Evolutionary conservation across 345 rosid species (phyloP).

Genomic region (Bruguiera gymnorhiza): DNA sequence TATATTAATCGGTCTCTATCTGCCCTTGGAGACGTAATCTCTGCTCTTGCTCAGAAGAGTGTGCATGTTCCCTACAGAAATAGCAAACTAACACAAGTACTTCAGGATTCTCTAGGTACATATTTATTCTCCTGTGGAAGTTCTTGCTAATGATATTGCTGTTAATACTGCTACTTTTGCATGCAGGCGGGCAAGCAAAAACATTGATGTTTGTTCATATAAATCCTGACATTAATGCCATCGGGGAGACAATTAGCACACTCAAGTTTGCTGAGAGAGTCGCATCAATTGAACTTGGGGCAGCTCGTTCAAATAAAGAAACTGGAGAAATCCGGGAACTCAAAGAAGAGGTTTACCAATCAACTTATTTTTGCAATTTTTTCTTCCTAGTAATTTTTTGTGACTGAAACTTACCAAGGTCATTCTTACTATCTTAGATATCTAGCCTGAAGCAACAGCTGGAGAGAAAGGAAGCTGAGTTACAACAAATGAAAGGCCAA

Average conservation of each 20-base stretch:
- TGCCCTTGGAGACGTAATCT: constrained; percentile 91
- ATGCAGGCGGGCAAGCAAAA: constrained; percentile 91
- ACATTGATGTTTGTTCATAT: constrained; percentile 94
- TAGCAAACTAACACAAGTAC: constrained; percentile 95
- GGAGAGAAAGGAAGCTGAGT: constrained; percentile 85
- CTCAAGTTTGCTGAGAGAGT: constrained; percentile 97
- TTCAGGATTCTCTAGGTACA: constrained; percentile 92
- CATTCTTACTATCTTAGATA: constrained; percentile 41
- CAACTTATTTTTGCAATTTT: constrained; percentile 6
- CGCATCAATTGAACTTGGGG: constrained; percentile 90
- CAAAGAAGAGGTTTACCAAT: constrained; percentile 71
- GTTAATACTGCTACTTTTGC: no score
- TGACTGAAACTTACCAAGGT: neutral
- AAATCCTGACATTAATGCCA: constrained; percentile 75
- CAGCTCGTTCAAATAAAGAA: constrained; percentile 91
- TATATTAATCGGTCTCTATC: constrained; percentile 90
- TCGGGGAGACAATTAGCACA: constrained; percentile 92
- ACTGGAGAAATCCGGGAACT: constrained; percentile 85
- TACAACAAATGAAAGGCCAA: constrained; percentile 58
- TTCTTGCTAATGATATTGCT: neutral
- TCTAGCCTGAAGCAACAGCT: constrained; percentile 64
- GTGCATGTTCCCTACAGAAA: constrained; percentile 89
- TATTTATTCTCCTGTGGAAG: neutral
- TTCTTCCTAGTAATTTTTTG: neutral
- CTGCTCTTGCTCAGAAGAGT: constrained; percentile 94